phyloP scores from a whole-genome alignment of 169 alveolate genomes.

The Besnoitia besnoiti region DNA sequence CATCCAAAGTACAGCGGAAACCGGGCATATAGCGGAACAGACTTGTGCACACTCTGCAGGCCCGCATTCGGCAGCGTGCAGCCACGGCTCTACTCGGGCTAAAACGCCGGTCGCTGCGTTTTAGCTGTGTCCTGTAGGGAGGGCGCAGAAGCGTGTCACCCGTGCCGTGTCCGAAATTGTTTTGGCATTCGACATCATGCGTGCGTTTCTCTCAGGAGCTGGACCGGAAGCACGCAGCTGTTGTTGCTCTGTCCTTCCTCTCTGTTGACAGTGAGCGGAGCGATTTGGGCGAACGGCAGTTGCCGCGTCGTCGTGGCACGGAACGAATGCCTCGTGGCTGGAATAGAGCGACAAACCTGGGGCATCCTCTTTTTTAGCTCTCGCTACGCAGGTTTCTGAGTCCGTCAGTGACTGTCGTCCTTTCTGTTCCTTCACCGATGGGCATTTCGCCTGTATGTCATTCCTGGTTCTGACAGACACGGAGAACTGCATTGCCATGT shows the following conservation, averaged over 20 bases:
- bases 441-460: background rate
- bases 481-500: conserved; percentile 86
- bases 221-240: conserved; percentile 91
- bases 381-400: background rate
- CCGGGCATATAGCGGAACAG: too few species aligned
- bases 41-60: too few species aligned
- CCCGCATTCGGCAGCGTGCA: too few species aligned
- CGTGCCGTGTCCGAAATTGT: background rate
- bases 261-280: conserved; percentile 83
- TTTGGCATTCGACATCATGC: background rate
- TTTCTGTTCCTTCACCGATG: background rate
- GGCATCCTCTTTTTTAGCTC: background rate
- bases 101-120: too few species aligned
- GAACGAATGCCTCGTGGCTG: too few species aligned
- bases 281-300: background rate
- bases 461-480: conserved; percentile 67
- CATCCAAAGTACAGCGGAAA: conserved; percentile 66
- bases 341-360: too few species aligned
- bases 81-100: too few species aligned
- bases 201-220: conserved; percentile 75
- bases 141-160: too few species aligned
- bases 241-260: conserved; percentile 90
- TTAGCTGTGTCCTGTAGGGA: too few species aligned
- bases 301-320: background rate
- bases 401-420: background rate